A percentile compares a stretch with the other conserved stretches of the same genome.
Evolutionary conservation across 176 grass and related monocot species (phyloP).

Genomic region (Cenchrus americanus): DNA sequence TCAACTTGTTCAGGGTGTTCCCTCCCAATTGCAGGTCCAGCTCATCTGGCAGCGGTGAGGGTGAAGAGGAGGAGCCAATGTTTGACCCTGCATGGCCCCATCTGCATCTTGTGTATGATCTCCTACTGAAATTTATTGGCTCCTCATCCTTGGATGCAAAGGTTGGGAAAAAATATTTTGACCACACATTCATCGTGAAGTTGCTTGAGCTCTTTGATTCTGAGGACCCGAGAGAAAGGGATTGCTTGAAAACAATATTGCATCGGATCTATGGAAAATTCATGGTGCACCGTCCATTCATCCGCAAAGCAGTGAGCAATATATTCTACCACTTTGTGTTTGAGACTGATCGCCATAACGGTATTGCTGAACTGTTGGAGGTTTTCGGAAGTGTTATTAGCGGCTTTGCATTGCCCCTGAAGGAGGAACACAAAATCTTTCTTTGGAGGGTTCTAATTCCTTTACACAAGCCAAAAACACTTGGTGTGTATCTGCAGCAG

Average conservation of each 20-base stretch:
- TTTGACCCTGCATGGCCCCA: constrained; percentile 79
- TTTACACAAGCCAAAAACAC: constrained; percentile 66
- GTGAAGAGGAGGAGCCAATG: constrained; percentile 72
- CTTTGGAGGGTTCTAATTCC: constrained; percentile 65
- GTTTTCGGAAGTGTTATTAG: constrained; percentile 79
- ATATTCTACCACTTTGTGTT: constrained; percentile 73
- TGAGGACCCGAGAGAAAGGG: constrained; percentile 76
- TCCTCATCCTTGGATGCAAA: constrained; percentile 67
- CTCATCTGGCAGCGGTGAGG: constrained; percentile 43
- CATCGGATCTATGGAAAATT: constrained; percentile 82
- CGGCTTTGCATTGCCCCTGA: constrained; percentile 72
- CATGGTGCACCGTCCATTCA: constrained; percentile 75
- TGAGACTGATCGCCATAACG: constrained; percentile 65
- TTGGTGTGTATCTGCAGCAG: constrained; percentile 74
- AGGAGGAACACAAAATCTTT: constrained; percentile 83
- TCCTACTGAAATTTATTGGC: constrained; percentile 67
- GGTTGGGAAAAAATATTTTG: constrained; percentile 75
- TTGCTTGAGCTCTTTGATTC: constrained; percentile 73
- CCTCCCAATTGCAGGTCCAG: constrained; percentile 51
- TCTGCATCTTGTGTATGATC: constrained; percentile 78
- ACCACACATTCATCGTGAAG: constrained; percentile 65
- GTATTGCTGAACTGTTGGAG: constrained; percentile 70
- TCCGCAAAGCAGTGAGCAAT: constrained; percentile 74
- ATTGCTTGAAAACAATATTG: constrained; percentile 74
- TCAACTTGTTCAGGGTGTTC: constrained; percentile 71